Percentiles rank a stretch among this genome's conserved stretches.
phyloP scores from a whole-genome alignment of 2,329 filamentous ascomycete species.

The Pseudogymnoascus pannorum region DNA sequence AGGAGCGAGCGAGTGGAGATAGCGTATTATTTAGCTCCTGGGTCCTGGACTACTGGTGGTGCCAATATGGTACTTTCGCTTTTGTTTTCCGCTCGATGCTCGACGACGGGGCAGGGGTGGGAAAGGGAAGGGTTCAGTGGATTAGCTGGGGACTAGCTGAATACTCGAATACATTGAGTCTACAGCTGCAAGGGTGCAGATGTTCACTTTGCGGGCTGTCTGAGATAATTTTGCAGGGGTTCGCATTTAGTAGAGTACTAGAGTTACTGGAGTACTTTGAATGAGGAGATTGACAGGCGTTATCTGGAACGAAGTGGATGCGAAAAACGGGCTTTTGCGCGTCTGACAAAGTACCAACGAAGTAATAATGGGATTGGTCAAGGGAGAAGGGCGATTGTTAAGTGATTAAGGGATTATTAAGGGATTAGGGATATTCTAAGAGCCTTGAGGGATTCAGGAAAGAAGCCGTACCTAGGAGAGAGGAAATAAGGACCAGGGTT shows the following conservation, averaged over 20 bases:
- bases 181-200: background rate
- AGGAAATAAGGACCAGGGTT: background rate
- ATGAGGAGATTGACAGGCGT: background rate
- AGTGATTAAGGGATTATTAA: too few species aligned
- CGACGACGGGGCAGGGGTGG: background rate
- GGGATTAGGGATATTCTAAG: background rate
- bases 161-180: background rate
- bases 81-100: background rate
- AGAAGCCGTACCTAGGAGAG: background rate
- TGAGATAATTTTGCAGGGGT: background rate
- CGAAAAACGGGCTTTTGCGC: background rate
- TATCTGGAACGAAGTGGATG: background rate
- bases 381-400: background rate
- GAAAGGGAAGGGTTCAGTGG: background rate
- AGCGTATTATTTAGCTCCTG: slow-evolving; percentile 3
- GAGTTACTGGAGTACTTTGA: background rate
- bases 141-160: background rate
- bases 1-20: slow-evolving; percentile 1
- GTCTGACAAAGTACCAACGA: background rate
- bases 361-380: background rate
- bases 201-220: background rate
- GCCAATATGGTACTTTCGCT: background rate
- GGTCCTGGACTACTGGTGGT: background rate
- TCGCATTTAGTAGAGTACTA: background rate
- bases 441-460: background rate